Evolutionary conservation across 371 early-diverging fungal species (phyloP).

Genomic region (Choanephora cucurbitarum): DNA sequence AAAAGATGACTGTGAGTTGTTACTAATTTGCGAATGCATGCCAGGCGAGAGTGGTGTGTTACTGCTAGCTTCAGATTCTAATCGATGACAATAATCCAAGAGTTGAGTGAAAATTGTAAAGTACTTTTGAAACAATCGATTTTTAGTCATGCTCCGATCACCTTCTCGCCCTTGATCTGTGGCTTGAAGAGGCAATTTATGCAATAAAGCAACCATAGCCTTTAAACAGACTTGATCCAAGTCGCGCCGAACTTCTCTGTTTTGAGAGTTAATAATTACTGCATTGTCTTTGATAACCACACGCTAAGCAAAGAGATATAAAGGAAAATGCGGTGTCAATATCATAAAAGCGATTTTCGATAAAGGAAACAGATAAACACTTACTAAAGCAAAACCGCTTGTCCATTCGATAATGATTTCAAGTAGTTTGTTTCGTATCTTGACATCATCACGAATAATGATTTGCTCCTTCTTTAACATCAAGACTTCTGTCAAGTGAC

Average conservation of each 20-base stretch:
- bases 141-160: slow-evolving; percentile 65
- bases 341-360: neutral
- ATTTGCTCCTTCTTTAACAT: slow-evolving; percentile 78
- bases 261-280: slow-evolving; percentile 17
- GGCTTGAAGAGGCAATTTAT: slow-evolving; percentile 78
- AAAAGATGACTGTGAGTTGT: slow-evolving; percentile 19
- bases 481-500: slow-evolving; percentile 78
- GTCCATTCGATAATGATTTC: slow-evolving; percentile 85
- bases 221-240: slow-evolving; percentile 82
- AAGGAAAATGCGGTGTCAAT: neutral
- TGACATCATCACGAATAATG: slow-evolving; percentile 79
- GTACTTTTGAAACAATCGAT: slow-evolving; percentile 78
- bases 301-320: too few species aligned
- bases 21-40: slow-evolving; percentile 40
- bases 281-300: slow-evolving; percentile 9
- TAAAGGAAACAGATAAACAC: neutral
- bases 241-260: slow-evolving; percentile 71
- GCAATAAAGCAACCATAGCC: slow-evolving; percentile 74
- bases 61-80: slow-evolving; percentile 29
- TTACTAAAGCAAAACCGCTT: slow-evolving; percentile 64
- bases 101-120: slow-evolving; percentile 84
- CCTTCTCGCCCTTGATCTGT: slow-evolving; percentile 59
- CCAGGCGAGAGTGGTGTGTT: neutral
- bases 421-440: slow-evolving; percentile 77
- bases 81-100: slow-evolving; percentile 76